phyloP scores from a whole-genome alignment of 306 rosid species.

The Fragaria ananassa region DNA sequence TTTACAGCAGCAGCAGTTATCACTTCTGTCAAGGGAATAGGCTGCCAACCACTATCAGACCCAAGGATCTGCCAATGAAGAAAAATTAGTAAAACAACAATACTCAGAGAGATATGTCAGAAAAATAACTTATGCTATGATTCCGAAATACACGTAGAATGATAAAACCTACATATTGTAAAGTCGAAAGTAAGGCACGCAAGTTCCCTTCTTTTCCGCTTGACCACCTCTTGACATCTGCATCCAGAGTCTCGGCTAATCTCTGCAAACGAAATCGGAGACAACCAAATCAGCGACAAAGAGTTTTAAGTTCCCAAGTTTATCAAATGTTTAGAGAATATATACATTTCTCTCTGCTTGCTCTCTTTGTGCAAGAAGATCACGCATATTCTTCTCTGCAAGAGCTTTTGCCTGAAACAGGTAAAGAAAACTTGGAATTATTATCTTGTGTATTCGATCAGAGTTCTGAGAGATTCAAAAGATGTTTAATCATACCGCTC shows the following conservation, averaged over 20 bases:
- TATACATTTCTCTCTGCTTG: slow-evolving; percentile 84
- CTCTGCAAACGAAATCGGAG: slow-evolving; percentile 62
- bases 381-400: slow-evolving; percentile 83
- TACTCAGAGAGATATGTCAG: neutral
- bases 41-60: slow-evolving; percentile 88
- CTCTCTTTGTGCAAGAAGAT: slow-evolving; percentile 80
- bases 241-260: slow-evolving; percentile 88
- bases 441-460: slow-evolving; percentile 4
- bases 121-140: neutral
- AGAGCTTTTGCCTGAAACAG: slow-evolving; percentile 82
- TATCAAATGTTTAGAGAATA: slow-evolving; percentile 4
- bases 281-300: slow-evolving; percentile 26
- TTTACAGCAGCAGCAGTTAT: slow-evolving; percentile 90
- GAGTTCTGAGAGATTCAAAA: slow-evolving; percentile 6
- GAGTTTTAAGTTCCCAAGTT: slow-evolving; percentile 12
- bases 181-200: slow-evolving; percentile 94
- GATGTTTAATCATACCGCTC: slow-evolving; percentile 64
- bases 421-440: slow-evolving; percentile 31
- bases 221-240: slow-evolving; percentile 97
- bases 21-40: slow-evolving; percentile 82
- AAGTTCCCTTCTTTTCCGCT: slow-evolving; percentile 97
- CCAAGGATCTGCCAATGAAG: slow-evolving; percentile 71
- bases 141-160: slow-evolving; percentile 4
- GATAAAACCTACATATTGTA: slow-evolving; percentile 85
- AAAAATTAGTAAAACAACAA: neutral